Evolutionary conservation across 2,329 filamentous ascomycete genomes (phyloP), one percentile per base, ranked within the genome.

Genomic region (Stylonectria norvegica): DNA sequence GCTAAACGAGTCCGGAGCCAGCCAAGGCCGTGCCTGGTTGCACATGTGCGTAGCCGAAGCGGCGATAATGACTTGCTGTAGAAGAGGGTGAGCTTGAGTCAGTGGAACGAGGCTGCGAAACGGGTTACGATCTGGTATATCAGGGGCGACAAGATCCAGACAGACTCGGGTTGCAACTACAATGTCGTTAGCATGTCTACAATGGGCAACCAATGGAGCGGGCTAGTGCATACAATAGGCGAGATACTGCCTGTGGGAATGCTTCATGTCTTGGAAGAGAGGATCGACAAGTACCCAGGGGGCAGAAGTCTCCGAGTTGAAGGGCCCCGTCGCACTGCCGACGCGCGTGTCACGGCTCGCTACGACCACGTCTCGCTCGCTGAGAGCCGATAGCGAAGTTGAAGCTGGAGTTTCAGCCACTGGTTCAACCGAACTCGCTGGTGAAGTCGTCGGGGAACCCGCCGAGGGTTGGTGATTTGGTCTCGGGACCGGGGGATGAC

Each of bases 191-290:
- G 23, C 25, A 32, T 15, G 19, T 28, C n/a, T 17, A 31, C 10
- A 38, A 16, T 19, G 20, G 15, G 27, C 16, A 20, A 8, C 34
- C 34, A 49, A 46, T 47, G 11, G 31, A 34, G 37, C 12, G 7
- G n/a, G 32, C 35, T 40, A 6, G 29, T 38, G 52, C 60, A 40
- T 58, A 69, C 67, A 70, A 46, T 70, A 70, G 34, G 61, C 61
- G 34, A 70, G 57, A 42, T 69, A 70, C 48, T 66, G 59, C 11
- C 67, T 60, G 43, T 68, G 58, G 31, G 61, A 20, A 73, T 67
- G 23, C 72, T 72, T 20, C 69, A 81, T 49, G 67, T 79, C 64
- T 76, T 84, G 67, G 45, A 64, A 69, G 20, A 70, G 45, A 34
- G 67, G 68, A 48, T 71, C 69, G 34, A 67, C 61, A 37, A 75